Percentiles rank a stretch among this genome's conserved stretches.
Evolutionary conservation across 208 protist species (phyloP).

Genomic region (Acanthamoeba culbertsoni): DNA sequence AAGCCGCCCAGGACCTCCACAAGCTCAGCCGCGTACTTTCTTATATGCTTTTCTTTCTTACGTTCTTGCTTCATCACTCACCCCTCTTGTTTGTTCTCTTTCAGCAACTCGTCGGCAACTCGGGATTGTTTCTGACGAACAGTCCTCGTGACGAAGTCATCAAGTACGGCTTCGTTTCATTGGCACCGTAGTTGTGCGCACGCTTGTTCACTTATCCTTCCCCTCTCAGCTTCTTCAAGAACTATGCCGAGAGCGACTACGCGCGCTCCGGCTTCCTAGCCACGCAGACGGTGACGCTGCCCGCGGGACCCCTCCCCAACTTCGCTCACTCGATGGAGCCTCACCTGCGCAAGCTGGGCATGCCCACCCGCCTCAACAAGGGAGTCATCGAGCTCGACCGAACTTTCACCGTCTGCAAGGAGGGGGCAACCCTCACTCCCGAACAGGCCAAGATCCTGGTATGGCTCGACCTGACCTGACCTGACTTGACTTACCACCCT

Average conservation of each 20-base stretch:
- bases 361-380: constrained; percentile 75
- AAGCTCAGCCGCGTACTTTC: constrained; percentile 40
- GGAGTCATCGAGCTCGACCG: constrained; percentile 67
- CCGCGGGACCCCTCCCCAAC: constrained; percentile 62
- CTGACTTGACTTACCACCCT: background rate
- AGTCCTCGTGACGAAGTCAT: constrained; percentile 69
- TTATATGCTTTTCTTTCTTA: background rate
- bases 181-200: too few relatives aligned
- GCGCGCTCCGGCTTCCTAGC: constrained; percentile 69
- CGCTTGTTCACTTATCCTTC: background rate
- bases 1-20: constrained; percentile 67
- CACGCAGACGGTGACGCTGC: constrained; percentile 69
- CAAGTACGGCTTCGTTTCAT: background rate
- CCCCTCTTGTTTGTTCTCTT: background rate
- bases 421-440: constrained; percentile 68
- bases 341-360: constrained; percentile 68
- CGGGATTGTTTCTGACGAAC: constrained; percentile 79
- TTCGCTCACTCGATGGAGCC: constrained; percentile 78
- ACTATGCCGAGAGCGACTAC: constrained; percentile 70
- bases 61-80: background rate
- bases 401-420: constrained; percentile 66
- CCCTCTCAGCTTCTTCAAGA: constrained; percentile 65
- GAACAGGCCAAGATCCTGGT: constrained; percentile 77
- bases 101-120: constrained; percentile 65
- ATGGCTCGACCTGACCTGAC: background rate